Base-by-base conservation (phyloP, 2,329 filamentous ascomycete species). In the Colletotrichum sp. region DNA sequence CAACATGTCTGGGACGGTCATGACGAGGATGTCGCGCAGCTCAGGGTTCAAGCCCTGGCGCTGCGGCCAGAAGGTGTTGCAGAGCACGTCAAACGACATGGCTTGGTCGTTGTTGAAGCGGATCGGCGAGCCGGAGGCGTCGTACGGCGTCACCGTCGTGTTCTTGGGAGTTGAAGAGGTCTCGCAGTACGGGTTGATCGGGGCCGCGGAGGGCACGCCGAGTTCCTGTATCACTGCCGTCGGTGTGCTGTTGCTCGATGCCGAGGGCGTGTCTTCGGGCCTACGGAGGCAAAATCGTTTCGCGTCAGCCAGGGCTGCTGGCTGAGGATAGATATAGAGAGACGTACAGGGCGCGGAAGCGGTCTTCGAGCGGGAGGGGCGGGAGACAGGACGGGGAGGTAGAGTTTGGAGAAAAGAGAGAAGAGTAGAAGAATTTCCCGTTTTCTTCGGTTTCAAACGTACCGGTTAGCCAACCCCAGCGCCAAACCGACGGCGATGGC, bases 41-140 rank as follows among this genome's bases (percentile, higher is more conserved):
- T 15, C 55, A 28, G 75, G 74, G 28, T 77, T 77, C 52, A 74
- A 5, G 24, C 76, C 73, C 69, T 77, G 76, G 18, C 73, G 69
- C 62, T 72, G 67, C 18, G 76, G 76, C 68, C 71, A 77, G 21
- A 63, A 77, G 21, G 76, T 77, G 70, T 77, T 70, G 62, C 75
- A 77, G 12, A 77, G 74, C 16, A 77, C 34, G 34, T 77, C 72
- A 7, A 77, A 77, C 34, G 68, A 72, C 74, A 76, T 76, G 36
- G 67, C 76, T 68, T 76, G 59, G 68, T 77, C 76, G 49, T 77
- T 77, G 55, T 77, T 77, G 74, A 77, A 77, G 72, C 73, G 72
- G 57, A 77, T 77, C 30, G 76, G 68, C 15, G 63, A 64, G 26
- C 76, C 76, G 2, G 76, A 77, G 32, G 74, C 76, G 65, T 77